Conservation (phyloP, 2,329 filamentous ascomycete genomes). For the Arthrocladium fulminans region DNA sequence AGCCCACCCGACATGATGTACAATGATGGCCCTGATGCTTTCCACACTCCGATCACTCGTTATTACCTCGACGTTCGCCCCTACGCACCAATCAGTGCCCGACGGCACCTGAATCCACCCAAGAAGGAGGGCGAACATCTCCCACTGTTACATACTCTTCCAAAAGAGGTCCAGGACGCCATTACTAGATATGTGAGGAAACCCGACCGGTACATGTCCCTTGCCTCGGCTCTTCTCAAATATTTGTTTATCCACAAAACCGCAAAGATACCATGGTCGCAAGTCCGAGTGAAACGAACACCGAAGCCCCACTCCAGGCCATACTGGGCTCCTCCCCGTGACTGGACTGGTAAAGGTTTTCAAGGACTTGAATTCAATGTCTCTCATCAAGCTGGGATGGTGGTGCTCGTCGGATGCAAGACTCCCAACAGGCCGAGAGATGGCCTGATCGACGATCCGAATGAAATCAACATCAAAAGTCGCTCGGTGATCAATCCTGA, state of each 20-base stretch:
- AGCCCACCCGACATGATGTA: background rate
- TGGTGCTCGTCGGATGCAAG: slow-evolving; percentile 47
- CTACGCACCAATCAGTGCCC: slow-evolving; percentile 6
- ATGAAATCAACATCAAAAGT: background rate
- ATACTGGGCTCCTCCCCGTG: slow-evolving; percentile 42
- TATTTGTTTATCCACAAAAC: slow-evolving; percentile 49
- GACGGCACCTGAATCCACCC: background rate
- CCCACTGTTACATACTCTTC: slow-evolving; percentile 34
- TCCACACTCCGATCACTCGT: slow-evolving; percentile 25
- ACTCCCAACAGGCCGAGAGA: slow-evolving; percentile 16
- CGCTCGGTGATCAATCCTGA: slow-evolving; percentile 2
- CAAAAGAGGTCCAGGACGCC: slow-evolving; percentile 41
- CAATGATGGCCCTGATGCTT: slow-evolving; percentile 1
- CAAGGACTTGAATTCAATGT: slow-evolving; percentile 52
- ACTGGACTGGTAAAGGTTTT: slow-evolving; percentile 8
- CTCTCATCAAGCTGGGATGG: slow-evolving; percentile 54
- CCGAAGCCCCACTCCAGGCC: slow-evolving; percentile 41
- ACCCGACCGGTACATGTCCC: slow-evolving; percentile 51
- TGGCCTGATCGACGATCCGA: background rate
- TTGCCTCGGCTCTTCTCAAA: slow-evolving; percentile 54
- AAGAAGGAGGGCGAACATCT: slow-evolving; percentile 21
- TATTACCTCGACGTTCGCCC: slow-evolving; percentile 37
- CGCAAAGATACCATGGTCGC: slow-evolving; percentile 48
- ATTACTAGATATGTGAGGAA: slow-evolving; percentile 44
- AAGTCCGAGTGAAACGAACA: slow-evolving; percentile 47